Percentiles rank a stretch among this genome's conserved stretches.
phyloP scores from a whole-genome alignment of 2,329 filamentous ascomycete species.

The Niveomyces coronatus region DNA sequence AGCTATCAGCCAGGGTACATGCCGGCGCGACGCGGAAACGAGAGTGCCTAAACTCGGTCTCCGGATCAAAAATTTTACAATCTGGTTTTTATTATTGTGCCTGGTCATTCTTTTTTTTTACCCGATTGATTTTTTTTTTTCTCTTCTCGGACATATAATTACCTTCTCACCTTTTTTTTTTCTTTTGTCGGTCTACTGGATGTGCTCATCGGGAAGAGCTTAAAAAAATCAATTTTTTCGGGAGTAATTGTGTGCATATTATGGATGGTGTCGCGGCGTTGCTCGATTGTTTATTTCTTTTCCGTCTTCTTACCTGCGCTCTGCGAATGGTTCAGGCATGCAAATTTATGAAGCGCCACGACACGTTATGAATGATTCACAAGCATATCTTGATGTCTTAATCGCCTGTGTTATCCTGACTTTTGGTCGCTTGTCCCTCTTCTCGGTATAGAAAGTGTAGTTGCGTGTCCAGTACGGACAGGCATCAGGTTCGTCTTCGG shows the following conservation, averaged over 20 bases:
- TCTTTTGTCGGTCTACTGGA: not conserved
- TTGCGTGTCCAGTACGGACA: too few relatives aligned
- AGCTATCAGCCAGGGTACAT: slow-evolving; percentile 24
- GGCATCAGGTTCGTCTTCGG: too few relatives aligned
- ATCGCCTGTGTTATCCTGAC: too few relatives aligned
- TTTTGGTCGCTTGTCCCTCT: too few relatives aligned
- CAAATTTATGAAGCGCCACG: too few relatives aligned
- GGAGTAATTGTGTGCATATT: not conserved
- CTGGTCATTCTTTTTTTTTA: slow-evolving; percentile 2
- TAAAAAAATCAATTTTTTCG: too few relatives aligned
- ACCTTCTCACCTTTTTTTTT: not conserved
- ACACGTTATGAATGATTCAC: not conserved
- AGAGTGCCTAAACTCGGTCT: slow-evolving; percentile 22
- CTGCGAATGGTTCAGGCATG: too few relatives aligned
- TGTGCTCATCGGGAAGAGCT: too few relatives aligned
- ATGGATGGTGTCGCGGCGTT: not conserved
- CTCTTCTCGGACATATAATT: not conserved
- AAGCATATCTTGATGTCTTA: too few relatives aligned
- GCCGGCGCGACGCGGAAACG: slow-evolving; percentile 16
- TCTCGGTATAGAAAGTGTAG: too few relatives aligned
- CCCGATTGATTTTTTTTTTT: not conserved
- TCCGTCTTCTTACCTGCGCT: not conserved
- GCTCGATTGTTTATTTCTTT: not conserved
- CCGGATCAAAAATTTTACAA: slow-evolving; percentile 25
- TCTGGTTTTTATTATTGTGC: not conserved